These are phyloP conservation scores for Gleditsia sinensis DNA, from an alignment of 306 rosid species.

Conservation along the genomic window DNA sequence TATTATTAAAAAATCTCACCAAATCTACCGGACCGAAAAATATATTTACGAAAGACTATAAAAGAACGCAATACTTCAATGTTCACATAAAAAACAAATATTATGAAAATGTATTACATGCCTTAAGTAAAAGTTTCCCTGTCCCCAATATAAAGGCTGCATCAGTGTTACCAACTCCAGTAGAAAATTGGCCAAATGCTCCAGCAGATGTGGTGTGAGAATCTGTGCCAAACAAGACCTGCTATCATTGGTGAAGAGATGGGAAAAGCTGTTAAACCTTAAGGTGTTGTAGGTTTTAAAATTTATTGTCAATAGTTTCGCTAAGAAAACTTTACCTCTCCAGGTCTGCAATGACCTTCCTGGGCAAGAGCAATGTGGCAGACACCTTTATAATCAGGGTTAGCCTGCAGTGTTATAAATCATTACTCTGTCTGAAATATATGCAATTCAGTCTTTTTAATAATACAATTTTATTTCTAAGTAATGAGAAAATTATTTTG, in stretches of 20 bases:
- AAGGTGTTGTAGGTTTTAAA: background rate
- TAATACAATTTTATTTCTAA: background rate
- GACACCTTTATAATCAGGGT: conserved; percentile 88
- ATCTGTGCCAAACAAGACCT: conserved; percentile 91
- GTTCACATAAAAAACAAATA: background rate
- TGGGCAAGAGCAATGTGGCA: conserved; percentile 89
- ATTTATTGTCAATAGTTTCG: background rate
- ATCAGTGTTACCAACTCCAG: conserved; percentile 85
- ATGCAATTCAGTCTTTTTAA: background rate
- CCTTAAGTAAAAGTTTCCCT: conserved; percentile 83
- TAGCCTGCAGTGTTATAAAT: too few relatives aligned
- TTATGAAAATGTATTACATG: conserved; percentile 20
- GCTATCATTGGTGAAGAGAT: conserved; percentile 33
- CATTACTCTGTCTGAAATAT: background rate
- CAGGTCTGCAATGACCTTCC: conserved; percentile 95
- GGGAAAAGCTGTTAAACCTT: conserved; percentile 11
- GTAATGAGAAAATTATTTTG: background rate
- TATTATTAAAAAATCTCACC: too few relatives aligned
- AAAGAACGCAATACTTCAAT: background rate
- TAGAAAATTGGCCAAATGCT: conserved; percentile 92
- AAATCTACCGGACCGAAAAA: too few relatives aligned
- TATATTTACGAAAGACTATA: background rate
- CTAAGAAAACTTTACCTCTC: conserved; percentile 60
- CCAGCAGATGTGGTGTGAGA: conserved; percentile 91
- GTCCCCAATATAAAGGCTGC: conserved; percentile 84